Conservation (phyloP, 2,329 filamentous ascomycete genomes). For the Fusarium multiceps region DNA sequence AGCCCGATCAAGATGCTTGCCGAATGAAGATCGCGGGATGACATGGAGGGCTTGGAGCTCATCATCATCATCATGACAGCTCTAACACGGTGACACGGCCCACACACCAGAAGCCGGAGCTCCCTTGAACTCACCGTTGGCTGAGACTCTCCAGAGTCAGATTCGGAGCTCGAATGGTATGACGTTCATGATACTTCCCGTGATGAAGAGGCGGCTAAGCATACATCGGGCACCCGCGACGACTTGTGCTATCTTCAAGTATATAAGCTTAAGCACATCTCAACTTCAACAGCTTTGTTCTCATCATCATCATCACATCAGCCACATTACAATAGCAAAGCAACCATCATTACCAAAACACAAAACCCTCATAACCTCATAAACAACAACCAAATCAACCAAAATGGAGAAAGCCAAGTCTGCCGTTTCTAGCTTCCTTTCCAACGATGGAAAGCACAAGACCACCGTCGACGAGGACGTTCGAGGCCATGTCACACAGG, state of each 20-base stretch:
- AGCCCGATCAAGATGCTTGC: slow-evolving; percentile 11
- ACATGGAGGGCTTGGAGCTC: slow-evolving; percentile 35
- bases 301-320: neutral
- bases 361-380: neutral
- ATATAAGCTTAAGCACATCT: slow-evolving; percentile 25
- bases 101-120: neutral
- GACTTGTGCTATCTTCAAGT: slow-evolving; percentile 5
- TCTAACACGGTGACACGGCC: neutral
- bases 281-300: neutral
- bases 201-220: slow-evolving; percentile 19
- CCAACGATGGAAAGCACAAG: slow-evolving; percentile 71
- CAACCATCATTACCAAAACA: neutral
- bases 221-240: neutral
- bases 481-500: slow-evolving; percentile 68
- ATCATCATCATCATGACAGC: slow-evolving; percentile 7
- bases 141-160: neutral
- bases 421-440: slow-evolving; percentile 70
- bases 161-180: slow-evolving; percentile 1
- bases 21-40: slow-evolving; percentile 38
- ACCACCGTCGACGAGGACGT: slow-evolving; percentile 77
- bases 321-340: neutral
- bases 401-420: slow-evolving; percentile 73
- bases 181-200: slow-evolving; percentile 30
- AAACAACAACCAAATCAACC: slow-evolving; percentile 4
- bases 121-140: slow-evolving; percentile 8